Base-by-base conservation (phyloP, 352 stramenopile species). In the Phytophthora syringae region DNA sequence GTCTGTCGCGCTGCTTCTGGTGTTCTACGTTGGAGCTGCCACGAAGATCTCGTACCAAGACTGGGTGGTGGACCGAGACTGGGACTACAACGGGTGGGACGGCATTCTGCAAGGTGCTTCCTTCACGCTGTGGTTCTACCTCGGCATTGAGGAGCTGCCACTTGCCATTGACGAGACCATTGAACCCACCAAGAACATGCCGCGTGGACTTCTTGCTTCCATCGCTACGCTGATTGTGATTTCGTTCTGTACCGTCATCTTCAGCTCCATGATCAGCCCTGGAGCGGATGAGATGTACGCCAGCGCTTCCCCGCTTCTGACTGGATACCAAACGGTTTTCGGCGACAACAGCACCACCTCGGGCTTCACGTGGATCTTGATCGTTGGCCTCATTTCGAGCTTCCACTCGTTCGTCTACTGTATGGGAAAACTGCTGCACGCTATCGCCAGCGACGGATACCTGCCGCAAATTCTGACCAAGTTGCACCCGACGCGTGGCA, bases 391-490 rank as follows among this genome's bases (percentile, higher is more conserved):
- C 6, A 79, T 89, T 45, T 83, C 72, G 48, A 83, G 70, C 49
- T 89, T 89, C 64, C 80, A 89, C 71, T 89, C 80, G 66, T 89
- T 89, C 72, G 82, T 89, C 22, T 89, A 81, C 58, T 89, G 80
- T 64, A 89, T 89, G 80, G 76, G 80, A 27, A 80, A 81, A 27
- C 52, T 89, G 49, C 65, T 89, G 10, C 82, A 72, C 59, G 80
- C 80, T 28, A 89, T 89, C 44, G 80, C 80, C 7, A 77, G 78
- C 42, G 80, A 89, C 44, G 80, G 80, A n/a, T 89, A 74, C 61
- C 67, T 89, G 22, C 80, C 80, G 10, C 49, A 67, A 11, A 52
- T 82, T 11, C 54, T 89, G 24, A 86, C 79, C 43, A 84, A 83
- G 55, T 30, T 82, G 30, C 74, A 83, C 58, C 76, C 80, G 20